These are phyloP conservation scores for Caryopteris hybrid DNA, from an alignment of 305 asterid species.

Conservation along the genomic window DNA sequence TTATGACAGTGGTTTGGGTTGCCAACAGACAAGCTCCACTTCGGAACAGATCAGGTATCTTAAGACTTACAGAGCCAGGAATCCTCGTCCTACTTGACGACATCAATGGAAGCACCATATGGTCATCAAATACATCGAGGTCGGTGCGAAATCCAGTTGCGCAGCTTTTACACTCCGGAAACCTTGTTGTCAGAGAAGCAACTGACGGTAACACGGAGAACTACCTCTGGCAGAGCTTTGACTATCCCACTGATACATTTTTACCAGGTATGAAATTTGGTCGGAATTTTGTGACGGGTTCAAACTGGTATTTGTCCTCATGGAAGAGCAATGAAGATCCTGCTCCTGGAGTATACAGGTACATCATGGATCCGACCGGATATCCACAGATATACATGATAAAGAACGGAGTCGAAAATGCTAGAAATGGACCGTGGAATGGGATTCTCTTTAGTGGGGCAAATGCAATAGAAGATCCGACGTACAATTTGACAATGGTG, in stretches of 20 bases:
- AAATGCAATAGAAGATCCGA: not conserved
- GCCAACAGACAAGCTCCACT: not conserved
- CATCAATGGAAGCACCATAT: not conserved
- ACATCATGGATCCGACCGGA: slow-evolving; percentile 8
- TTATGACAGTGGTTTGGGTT: not conserved
- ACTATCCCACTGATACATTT: not conserved
- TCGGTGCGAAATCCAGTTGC: not conserved
- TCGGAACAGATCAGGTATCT: not conserved
- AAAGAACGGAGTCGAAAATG: not conserved
- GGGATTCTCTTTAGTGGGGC: slow-evolving; percentile 20
- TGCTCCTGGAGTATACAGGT: not conserved
- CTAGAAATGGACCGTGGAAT: slow-evolving; percentile 21
- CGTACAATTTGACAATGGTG: not conserved
- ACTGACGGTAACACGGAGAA: not conserved
- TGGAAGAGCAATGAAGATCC: not conserved
- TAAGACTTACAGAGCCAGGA: not conserved
- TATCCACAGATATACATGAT: not conserved
- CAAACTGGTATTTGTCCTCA: not conserved
- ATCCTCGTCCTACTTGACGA: not conserved
- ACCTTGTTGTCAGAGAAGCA: not conserved
- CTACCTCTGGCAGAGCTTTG: slow-evolving; percentile 9
- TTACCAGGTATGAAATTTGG: slow-evolving; percentile 18
- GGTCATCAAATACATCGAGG: slow-evolving; percentile 14
- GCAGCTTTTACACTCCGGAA: not conserved
- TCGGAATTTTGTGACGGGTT: not conserved